Evolutionary conservation across 2,329 filamentous ascomycete genomes (phyloP), one percentile per base, ranked within the genome.

Genomic region (Diplocarpon mali): DNA sequence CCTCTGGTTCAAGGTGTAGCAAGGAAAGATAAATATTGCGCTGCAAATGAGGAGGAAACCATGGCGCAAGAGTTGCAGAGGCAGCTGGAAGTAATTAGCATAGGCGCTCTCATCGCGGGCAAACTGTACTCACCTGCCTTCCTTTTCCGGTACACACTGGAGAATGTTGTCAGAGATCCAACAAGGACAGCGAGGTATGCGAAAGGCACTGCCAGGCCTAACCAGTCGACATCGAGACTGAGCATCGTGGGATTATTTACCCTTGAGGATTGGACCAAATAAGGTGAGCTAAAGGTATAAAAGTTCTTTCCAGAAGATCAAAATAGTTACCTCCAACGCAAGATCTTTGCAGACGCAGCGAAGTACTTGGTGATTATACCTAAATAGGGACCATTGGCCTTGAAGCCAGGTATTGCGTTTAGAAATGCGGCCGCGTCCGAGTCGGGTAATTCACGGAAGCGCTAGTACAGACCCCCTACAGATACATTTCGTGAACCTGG

Each of bases 11-110:
- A 61, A 92, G 74, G 67, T 98, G 88, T 41, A 95, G 73, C 34
- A 98, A 79, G 36, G 88, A 88, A 49, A 95, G 78, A 71, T 96
- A 98, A 62, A 98, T 78, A 66, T 98, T 89, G 66, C 90, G 85
- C 66, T 92, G 85, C 41, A 93, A 72, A 64, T 98, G 89, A 42
- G 83, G 76, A 17, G 83, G 81, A 67, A 98, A 98, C 90, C 92
- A 98, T 56, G 90, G 88, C 55, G 85, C 87, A 50, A 98, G 79
- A 55, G 85, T 86, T 43, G 86, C 83, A 58, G 84, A 83, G 68
- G 87, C 79, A 53, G 72, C 84, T 88, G 54, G 44, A 44, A 17
- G 24, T 16, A 43, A 47, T 55, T 47, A 57, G 45, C 46, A 43
- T 42, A 49, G 54, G 52, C 53, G 49, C 16, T 14, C 44, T 47